Percentiles rank a stretch among this genome's conserved stretches.
These are phyloP conservation scores for Claviceps quebecensis DNA, from an alignment of 2,329 filamentous ascomycete species.

Conservation along the genomic window DNA sequence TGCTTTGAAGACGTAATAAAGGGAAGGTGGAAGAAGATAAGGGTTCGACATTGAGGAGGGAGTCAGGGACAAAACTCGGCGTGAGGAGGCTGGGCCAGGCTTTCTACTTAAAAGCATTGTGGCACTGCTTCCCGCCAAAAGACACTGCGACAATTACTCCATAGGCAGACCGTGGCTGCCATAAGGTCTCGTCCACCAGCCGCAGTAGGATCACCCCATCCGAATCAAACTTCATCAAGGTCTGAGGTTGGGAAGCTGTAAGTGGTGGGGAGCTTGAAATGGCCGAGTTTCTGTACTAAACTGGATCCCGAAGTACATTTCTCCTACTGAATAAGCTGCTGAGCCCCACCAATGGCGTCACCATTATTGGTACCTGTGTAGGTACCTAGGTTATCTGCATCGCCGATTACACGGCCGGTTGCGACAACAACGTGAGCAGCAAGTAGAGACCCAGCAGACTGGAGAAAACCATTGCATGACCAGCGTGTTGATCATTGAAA, in stretches of 20 bases:
- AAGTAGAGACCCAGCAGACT: neutral
- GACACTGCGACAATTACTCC: neutral
- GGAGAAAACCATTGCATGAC: no score
- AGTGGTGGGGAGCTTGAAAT: neutral
- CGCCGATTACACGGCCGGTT: neutral
- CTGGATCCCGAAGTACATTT: neutral
- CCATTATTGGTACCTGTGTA: neutral
- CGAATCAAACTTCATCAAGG: neutral
- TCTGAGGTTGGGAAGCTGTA: neutral
- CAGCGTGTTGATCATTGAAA: no score
- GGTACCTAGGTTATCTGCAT: no score
- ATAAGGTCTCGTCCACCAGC: neutral
- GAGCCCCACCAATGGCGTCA: conserved; percentile 6
- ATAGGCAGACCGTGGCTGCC: neutral
- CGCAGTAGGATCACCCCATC: neutral
- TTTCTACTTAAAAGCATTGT: neutral
- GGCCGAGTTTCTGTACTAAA: neutral
- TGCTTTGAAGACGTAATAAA: neutral
- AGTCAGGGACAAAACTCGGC: neutral
- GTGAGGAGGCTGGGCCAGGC: neutral
- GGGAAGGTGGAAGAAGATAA: neutral
- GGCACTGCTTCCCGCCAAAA: neutral
- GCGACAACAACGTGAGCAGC: neutral
- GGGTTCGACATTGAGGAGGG: neutral
- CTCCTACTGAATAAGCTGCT: neutral